Percentiles rank a stretch among this genome's conserved stretches.
These are phyloP conservation scores for Pogostemon cablin DNA, from an alignment of 257 asterid genomes.

Conservation along the genomic window DNA sequence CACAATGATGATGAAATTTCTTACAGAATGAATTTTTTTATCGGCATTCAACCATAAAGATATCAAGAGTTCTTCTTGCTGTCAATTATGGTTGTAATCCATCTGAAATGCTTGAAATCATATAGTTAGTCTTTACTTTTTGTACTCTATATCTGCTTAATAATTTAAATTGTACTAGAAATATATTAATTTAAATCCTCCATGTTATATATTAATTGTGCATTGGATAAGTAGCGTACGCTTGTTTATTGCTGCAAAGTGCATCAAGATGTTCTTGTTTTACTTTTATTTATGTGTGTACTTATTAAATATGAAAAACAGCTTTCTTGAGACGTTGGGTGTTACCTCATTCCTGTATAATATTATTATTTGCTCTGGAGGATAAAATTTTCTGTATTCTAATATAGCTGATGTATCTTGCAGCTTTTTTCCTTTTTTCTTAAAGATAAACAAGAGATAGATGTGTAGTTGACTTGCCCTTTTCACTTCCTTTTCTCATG, in stretches of 20 bases:
- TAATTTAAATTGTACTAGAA: background rate
- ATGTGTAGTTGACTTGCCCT: background rate
- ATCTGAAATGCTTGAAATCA: background rate
- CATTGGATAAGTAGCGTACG: background rate
- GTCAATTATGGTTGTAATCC: background rate
- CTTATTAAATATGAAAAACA: background rate
- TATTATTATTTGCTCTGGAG: background rate
- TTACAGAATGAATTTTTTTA: background rate
- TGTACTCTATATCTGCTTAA: background rate
- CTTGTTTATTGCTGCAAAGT: background rate
- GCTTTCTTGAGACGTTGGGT: background rate
- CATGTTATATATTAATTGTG: background rate
- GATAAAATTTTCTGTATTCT: background rate
- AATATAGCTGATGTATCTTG: background rate
- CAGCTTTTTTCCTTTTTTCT: background rate
- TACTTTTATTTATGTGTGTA: background rate
- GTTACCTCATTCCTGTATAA: background rate
- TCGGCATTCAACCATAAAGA: background rate
- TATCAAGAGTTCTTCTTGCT: background rate
- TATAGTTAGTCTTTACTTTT: background rate
- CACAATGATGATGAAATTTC: slow-evolving; percentile 11
- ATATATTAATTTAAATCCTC: too few relatives aligned
- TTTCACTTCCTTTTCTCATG: background rate
- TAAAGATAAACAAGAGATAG: background rate
- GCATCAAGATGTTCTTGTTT: background rate